Conservation (phyloP, 345 rosid species). For the Eucalyptus regnans region DNA sequence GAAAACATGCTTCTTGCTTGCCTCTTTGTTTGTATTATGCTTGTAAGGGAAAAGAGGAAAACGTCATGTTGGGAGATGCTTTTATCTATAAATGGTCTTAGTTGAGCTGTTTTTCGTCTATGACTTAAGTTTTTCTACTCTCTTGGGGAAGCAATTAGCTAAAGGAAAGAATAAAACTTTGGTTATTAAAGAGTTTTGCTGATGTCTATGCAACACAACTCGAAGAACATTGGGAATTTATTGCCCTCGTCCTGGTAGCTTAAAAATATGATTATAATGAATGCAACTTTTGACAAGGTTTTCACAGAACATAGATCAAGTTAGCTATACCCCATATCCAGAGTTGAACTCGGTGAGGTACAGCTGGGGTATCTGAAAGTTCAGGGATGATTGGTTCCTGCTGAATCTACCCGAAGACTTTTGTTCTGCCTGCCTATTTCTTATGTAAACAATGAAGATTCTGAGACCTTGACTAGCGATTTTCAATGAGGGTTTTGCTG, state of each 20-base stretch:
- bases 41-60: not conserved
- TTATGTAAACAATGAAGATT: not conserved
- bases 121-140: not conserved
- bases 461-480: not conserved
- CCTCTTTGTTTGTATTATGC: not conserved
- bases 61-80: not conserved
- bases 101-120: not conserved
- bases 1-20: not conserved
- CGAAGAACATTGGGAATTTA: not conserved
- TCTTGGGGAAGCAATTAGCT: not conserved
- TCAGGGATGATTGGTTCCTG: not conserved
- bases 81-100: not conserved
- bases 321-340: not conserved
- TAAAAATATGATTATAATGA: not conserved
- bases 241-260: not conserved
- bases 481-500: not conserved
- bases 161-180: not conserved
- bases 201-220: not conserved
- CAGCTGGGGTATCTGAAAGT: not conserved
- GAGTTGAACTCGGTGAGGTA: not conserved
- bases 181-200: not conserved
- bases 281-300: not conserved
- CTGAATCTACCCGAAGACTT: not conserved
- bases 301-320: not conserved
- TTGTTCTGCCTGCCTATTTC: not conserved